These are phyloP conservation scores for Lipomyces chichibuensis DNA, from an alignment of 805 yeast species.

Conservation along the genomic window DNA sequence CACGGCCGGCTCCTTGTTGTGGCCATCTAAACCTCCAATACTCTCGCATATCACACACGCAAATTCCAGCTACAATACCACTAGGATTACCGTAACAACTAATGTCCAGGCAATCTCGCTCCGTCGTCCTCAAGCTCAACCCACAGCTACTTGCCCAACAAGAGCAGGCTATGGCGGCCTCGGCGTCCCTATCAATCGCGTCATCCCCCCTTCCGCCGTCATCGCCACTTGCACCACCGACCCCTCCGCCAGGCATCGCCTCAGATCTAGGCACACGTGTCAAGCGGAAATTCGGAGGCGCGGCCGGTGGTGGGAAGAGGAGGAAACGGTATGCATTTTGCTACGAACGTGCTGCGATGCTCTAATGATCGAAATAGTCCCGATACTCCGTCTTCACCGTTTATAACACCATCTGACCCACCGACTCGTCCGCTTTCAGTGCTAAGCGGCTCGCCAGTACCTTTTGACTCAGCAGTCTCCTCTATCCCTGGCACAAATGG, in stretches of 20 bases:
- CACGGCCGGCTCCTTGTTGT: background rate
- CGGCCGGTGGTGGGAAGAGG: background rate
- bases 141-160: conserved; percentile 27
- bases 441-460: background rate
- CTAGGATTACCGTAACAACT: background rate
- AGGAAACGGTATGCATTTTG: conserved; percentile 1
- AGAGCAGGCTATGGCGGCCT: conserved; percentile 13
- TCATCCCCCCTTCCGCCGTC: conserved; percentile 16
- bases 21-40: background rate
- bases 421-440: conserved; percentile 19
- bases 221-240: conserved; percentile 22
- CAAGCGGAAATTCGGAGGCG: conserved; percentile 19
- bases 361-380: background rate
- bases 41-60: background rate
- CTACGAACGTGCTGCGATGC: background rate
- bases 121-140: conserved; percentile 28
- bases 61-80: background rate
- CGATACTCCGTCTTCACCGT: conserved; percentile 26
- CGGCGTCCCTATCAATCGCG: conserved; percentile 15
- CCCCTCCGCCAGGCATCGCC: conserved; percentile 18
- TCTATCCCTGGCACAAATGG: conserved; percentile 1
- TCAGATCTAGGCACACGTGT: conserved; percentile 4
- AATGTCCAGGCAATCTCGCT: conserved; percentile 4
- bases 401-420: conserved; percentile 14
- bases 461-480: conserved; percentile 1